Evolutionary conservation across 106 monocot species (phyloP).

Genomic region (Iris macrosiphon): DNA sequence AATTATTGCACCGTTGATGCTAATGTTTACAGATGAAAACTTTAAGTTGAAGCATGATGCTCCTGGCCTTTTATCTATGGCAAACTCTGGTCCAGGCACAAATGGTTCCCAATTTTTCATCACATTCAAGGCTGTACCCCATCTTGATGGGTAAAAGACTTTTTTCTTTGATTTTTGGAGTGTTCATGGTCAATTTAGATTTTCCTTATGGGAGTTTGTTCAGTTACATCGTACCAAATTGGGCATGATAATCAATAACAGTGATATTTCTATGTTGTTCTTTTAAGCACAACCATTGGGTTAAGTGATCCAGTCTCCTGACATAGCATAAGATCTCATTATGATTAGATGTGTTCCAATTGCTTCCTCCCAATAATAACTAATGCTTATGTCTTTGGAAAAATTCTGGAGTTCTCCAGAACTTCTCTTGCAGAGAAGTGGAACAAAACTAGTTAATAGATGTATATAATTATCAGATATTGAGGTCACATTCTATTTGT

Average conservation of each 20-base stretch:
- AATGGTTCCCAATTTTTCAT: slow-evolving; percentile 56
- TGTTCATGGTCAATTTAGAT: background rate
- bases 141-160: slow-evolving; percentile 42
- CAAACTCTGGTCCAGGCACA: slow-evolving; percentile 33
- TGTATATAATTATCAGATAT: background rate
- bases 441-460: too few relatives aligned
- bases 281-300: too few relatives aligned
- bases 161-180: background rate
- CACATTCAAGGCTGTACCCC: slow-evolving; percentile 33
- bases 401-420: too few relatives aligned
- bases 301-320: too few relatives aligned
- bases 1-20: background rate
- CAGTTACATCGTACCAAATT: background rate
- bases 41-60: slow-evolving; percentile 43
- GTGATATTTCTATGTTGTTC: too few relatives aligned
- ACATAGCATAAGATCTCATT: too few relatives aligned
- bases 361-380: too few relatives aligned
- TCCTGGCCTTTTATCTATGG: slow-evolving; percentile 52
- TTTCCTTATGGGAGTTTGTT: background rate
- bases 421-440: too few relatives aligned
- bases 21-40: slow-evolving; percentile 35
- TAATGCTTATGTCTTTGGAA: too few relatives aligned
- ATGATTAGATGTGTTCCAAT: too few relatives aligned
- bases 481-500: background rate
- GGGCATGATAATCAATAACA: background rate